These are phyloP conservation scores for Bruguiera hainesii DNA, from an alignment of 441 rosid genomes.

Conservation along the genomic window DNA sequence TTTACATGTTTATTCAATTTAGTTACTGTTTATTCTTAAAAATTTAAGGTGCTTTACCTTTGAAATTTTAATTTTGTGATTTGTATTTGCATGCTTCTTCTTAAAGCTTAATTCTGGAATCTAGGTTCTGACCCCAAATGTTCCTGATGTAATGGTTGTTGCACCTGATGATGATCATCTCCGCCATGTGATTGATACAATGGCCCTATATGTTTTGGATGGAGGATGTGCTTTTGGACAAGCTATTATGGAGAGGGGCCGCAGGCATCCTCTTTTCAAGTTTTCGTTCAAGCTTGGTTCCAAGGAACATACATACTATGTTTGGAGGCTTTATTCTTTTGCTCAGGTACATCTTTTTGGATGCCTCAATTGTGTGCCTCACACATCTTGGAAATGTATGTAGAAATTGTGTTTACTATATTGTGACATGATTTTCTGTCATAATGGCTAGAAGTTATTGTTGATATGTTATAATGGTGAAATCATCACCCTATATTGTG, in stretches of 20 bases:
- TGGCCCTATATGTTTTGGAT: conserved; percentile 96
- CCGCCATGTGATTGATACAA: conserved; percentile 85
- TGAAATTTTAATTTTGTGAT: not conserved
- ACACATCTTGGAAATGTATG: not conserved
- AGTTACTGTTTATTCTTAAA: too few relatives aligned
- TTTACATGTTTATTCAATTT: too few relatives aligned
- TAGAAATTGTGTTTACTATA: not conserved
- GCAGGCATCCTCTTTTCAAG: conserved; percentile 86
- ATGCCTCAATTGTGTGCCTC: not conserved
- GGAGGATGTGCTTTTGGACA: conserved; percentile 99
- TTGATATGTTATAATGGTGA: too few relatives aligned
- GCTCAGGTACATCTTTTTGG: conserved; percentile 54
- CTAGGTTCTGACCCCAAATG: conserved; percentile 97
- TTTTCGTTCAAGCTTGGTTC: conserved; percentile 95
- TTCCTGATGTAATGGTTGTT: conserved; percentile 92
- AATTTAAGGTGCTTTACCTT: not conserved
- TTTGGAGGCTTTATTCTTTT: conserved; percentile 72
- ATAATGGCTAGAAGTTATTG: too few relatives aligned
- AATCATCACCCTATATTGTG: too few relatives aligned
- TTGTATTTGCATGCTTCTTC: not conserved
- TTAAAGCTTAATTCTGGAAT: conserved; percentile 21
- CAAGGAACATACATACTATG: conserved; percentile 91
- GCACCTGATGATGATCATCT: conserved; percentile 88
- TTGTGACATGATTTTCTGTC: too few relatives aligned
- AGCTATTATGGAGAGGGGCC: conserved; percentile 99